A percentile compares a stretch with the other conserved stretches of the same genome.
These are phyloP conservation scores for Plasmodium gallinaceum DNA, from an alignment of 169 alveolate genomes.

Conservation along the genomic window DNA sequence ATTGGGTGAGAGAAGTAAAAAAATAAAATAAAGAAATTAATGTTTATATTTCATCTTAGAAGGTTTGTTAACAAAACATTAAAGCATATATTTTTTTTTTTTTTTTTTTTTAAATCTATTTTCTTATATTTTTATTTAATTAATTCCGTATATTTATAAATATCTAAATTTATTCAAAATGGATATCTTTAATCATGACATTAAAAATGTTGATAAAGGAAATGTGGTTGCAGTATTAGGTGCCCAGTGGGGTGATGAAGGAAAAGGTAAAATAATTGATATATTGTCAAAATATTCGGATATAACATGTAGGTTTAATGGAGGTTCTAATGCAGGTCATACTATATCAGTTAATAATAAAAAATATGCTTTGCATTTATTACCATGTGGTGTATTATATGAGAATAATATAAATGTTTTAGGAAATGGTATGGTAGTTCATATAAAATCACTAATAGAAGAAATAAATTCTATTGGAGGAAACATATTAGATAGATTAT, in stretches of 20 bases:
- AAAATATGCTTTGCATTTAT: conserved; percentile 92
- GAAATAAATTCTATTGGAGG: conserved; percentile 78
- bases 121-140: neutral
- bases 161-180: conserved; percentile 15
- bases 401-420: conserved; percentile 85
- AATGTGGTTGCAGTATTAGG: conserved; percentile 89
- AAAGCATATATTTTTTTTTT: too few relatives aligned
- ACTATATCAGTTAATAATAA: conserved; percentile 86
- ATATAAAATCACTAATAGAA: conserved; percentile 79
- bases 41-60: too few relatives aligned
- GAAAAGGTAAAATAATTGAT: conserved; percentile 97
- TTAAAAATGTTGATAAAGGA: conserved; percentile 38
- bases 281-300: conserved; percentile 91
- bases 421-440: conserved; percentile 96
- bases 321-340: conserved; percentile 96
- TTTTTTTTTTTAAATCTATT: too few relatives aligned
- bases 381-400: conserved; percentile 95
- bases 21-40: too few relatives aligned
- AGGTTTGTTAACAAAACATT: too few relatives aligned
- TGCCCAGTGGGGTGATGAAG: conserved; percentile 99
- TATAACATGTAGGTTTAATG: conserved; percentile 93
- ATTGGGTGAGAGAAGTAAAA: too few relatives aligned
- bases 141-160: neutral
- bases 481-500: conserved; percentile 81
- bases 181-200: conserved; percentile 71